phyloP scores from a whole-genome alignment of 352 stramenopile genomes.

The Pythium inflatum region DNA sequence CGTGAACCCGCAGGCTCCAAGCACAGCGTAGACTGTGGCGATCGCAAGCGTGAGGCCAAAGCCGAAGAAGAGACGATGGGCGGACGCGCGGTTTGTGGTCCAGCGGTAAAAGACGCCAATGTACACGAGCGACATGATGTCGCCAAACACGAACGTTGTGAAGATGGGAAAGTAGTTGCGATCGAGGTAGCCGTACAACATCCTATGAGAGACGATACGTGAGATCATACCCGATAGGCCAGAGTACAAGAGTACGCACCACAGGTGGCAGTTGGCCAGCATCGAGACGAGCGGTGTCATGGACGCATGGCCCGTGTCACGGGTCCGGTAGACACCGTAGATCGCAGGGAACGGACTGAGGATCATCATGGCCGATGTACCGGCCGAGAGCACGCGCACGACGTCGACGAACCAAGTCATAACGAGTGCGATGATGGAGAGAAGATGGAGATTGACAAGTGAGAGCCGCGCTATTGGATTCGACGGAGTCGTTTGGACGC shows the following conservation, averaged over 20 bases:
- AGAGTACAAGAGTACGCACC: neutral
- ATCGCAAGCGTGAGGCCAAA: slow-evolving; percentile 28
- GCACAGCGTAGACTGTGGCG: slow-evolving; percentile 42
- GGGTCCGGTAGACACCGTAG: slow-evolving; percentile 42
- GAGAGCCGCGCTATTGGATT: too few relatives aligned
- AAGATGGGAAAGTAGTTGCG: slow-evolving; percentile 58
- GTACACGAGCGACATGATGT: slow-evolving; percentile 49
- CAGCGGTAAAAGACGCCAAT: slow-evolving; percentile 60
- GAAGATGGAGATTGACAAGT: too few relatives aligned
- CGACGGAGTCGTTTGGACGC: too few relatives aligned
- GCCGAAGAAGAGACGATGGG: slow-evolving; percentile 29
- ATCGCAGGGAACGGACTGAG: slow-evolving; percentile 52
- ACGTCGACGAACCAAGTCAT: slow-evolving; percentile 13
- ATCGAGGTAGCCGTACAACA: slow-evolving; percentile 57
- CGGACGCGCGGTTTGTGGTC: slow-evolving; percentile 42
- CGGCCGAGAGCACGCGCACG: slow-evolving; percentile 42
- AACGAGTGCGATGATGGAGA: too few relatives aligned
- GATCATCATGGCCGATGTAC: slow-evolving; percentile 50
- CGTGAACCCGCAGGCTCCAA: slow-evolving; percentile 41
- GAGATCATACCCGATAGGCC: neutral
- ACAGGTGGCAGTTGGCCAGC: slow-evolving; percentile 52
- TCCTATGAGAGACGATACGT: slow-evolving; percentile 5
- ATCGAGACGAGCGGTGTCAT: slow-evolving; percentile 55
- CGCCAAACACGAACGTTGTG: slow-evolving; percentile 47
- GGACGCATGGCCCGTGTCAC: slow-evolving; percentile 50